Percentiles rank a stretch among this genome's conserved stretches.
phyloP scores from a whole-genome alignment of 106 monocot genomes.

The Apostasia ramifera region DNA sequence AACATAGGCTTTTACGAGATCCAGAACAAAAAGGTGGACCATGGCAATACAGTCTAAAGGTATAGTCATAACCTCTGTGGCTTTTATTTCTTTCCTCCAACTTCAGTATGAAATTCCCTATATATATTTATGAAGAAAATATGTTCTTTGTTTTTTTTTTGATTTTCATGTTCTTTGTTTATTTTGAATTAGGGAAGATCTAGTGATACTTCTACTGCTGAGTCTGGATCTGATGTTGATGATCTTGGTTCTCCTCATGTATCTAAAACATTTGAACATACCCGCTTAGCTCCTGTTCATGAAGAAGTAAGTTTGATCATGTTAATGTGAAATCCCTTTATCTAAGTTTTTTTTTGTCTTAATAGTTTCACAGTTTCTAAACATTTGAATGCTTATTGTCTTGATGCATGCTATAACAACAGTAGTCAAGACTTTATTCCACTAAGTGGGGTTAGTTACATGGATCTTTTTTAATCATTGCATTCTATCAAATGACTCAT shows the following conservation, averaged over 20 bases:
- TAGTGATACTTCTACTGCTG: conserved; percentile 41
- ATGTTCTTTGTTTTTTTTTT: neutral
- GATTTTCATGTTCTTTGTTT: neutral
- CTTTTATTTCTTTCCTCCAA: neutral
- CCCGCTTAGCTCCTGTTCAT: conserved; percentile 40
- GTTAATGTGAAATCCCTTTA: too few species aligned
- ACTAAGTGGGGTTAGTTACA: too few species aligned
- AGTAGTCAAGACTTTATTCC: too few species aligned
- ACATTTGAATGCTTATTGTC: too few species aligned
- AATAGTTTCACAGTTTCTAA: too few species aligned
- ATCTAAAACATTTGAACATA: conserved; percentile 17
- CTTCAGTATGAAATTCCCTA: neutral
- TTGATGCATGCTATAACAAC: too few species aligned
- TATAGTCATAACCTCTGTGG: neutral
- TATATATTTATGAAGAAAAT: neutral
- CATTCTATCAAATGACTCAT: too few species aligned
- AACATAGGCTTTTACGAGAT: conserved; percentile 13
- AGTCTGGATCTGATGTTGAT: conserved; percentile 58
- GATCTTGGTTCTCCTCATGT: conserved; percentile 49
- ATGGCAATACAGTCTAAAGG: conserved; percentile 17
- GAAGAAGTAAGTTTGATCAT: conserved; percentile 40
- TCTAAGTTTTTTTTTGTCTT: too few species aligned
- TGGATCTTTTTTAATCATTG: too few species aligned
- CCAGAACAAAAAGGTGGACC: conserved; percentile 16
- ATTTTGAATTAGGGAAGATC: conserved; percentile 23